A percentile compares a stretch with the other conserved stretches of the same genome.
Evolutionary conservation across 2,329 filamentous ascomycete species (phyloP).

Genomic region (Aspergillus tanneri): DNA sequence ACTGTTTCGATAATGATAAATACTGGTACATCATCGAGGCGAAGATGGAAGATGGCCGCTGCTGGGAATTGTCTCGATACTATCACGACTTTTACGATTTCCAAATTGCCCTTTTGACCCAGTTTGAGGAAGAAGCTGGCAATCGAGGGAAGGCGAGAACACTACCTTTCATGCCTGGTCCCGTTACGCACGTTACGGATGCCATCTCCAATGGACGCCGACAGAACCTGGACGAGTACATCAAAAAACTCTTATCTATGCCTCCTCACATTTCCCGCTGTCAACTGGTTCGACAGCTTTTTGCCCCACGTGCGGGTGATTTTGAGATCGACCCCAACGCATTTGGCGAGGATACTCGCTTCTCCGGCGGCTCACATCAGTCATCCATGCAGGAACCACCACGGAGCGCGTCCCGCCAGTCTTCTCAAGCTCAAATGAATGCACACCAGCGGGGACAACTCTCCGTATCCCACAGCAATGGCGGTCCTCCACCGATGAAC

Average conservation of each 20-base stretch:
- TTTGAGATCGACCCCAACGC: constrained; percentile 81
- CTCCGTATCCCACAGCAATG: constrained; percentile 31
- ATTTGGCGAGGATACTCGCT: constrained; percentile 67
- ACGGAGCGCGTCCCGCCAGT: constrained; percentile 62
- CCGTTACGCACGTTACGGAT: constrained; percentile 97
- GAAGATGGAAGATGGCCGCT: constrained; percentile 80
- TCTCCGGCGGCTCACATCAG: constrained; percentile 68
- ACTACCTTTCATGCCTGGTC: constrained; percentile 95
- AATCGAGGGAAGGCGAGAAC: constrained; percentile 78
- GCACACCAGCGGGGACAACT: constrained; percentile 45
- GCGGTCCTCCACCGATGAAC: constrained; percentile 46
- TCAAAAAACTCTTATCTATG: constrained; percentile 84
- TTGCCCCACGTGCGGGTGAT: constrained; percentile 84
- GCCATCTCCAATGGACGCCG: constrained; percentile 90
- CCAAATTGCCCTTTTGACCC: constrained; percentile 89
- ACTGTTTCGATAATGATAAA: constrained; percentile 95
- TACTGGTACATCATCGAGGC: constrained; percentile 99
- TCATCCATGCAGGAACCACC: constrained; percentile 64
- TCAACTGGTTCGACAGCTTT: constrained; percentile 83
- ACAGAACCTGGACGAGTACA: constrained; percentile 91
- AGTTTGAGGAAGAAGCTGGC: constrained; percentile 88
- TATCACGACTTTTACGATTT: constrained; percentile 99
- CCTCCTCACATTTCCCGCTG: constrained; percentile 81
- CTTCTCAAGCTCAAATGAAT: constrained; percentile 64
- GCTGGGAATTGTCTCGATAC: constrained; percentile 90